Conservation (phyloP, 352 stramenopile genomes). For the Phytophthora crassamura region DNA sequence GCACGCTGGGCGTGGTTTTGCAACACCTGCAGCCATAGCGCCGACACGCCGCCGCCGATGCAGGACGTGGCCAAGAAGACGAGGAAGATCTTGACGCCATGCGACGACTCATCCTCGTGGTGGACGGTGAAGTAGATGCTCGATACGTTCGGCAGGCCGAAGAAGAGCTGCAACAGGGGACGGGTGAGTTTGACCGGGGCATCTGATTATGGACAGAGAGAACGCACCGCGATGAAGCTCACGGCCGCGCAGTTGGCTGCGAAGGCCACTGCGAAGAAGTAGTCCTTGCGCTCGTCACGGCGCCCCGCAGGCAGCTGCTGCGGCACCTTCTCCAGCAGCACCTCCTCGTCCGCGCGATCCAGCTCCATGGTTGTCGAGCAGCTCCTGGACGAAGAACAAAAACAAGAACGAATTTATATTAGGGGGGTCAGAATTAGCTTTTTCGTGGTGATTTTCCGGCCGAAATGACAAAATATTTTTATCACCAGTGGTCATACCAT, state of each 20-base stretch:
- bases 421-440: too few relatives aligned
- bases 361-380: constrained; percentile 59
- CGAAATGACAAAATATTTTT: too few relatives aligned
- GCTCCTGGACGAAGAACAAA: constrained; percentile 25
- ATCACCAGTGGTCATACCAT: too few relatives aligned
- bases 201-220: constrained; percentile 21
- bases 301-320: constrained; percentile 33
- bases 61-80: constrained; percentile 72
- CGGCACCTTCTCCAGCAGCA: constrained; percentile 66
- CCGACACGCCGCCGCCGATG: constrained; percentile 71
- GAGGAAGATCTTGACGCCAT: constrained; percentile 76
- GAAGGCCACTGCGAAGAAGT: constrained; percentile 70
- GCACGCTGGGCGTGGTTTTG: constrained; percentile 74
- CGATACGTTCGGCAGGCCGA: constrained; percentile 76
- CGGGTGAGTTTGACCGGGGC: constrained; percentile 1
- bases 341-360: constrained; percentile 62
- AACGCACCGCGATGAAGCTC: constrained; percentile 63
- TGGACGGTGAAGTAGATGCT: constrained; percentile 86
- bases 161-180: constrained; percentile 55
- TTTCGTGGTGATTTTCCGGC: too few relatives aligned
- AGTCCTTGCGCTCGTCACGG: constrained; percentile 70
- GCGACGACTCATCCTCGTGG: constrained; percentile 58
- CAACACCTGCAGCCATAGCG: constrained; percentile 79
- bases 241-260: constrained; percentile 63
- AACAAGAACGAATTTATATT: too few relatives aligned